Evolutionary conservation across 257 asterid species (phyloP), one percentile per base, ranked within the genome.

Genomic region (Solanum pimpinellifolium): DNA sequence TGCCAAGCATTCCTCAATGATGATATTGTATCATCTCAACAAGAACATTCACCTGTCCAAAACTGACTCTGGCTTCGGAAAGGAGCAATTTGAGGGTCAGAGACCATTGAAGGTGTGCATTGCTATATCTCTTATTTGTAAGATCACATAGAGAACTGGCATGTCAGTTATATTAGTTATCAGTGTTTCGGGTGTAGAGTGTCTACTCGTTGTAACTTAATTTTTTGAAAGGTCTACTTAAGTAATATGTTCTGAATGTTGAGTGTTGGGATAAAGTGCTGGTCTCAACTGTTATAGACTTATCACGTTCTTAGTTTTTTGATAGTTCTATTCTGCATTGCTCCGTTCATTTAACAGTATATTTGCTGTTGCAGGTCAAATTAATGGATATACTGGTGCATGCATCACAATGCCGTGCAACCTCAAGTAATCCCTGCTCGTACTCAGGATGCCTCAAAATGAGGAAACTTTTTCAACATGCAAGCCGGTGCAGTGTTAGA

Each of bases 1-100:
- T 31, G 98, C 98, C 65, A 95, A 95, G 90, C 92, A 94, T 88
- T 95, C 98, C 16, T 89, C 98, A n/a, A 95, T 94, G 98, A 95
- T 95, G 98, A 93, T 95, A 89, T 56, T 95, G 86, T 88, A 92
- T 88, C 93, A 93, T 88, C 95, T 95, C 86, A 88, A 88, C 90
- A 87, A 90, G 82, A 65, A 84, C 44, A 86, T 86, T 72, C 84
- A 86, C 82, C 78, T 47, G 69, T 33, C 87, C 52, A 29, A 77
- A 69, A 62, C 70, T 21, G 84, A 77, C 56, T 47, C 56, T 86
- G 59, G 56, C 82, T n/a, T 29, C 13, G 27, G 74, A 47, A 39
- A 33, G 65, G 83, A 73, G 69, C 84, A 86, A 86, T 25, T 62
- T 6, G 87, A 41, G 66, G 31, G 66, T 25, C 62, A 84, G 42